Percentiles rank a stretch among this genome's conserved stretches.
phyloP scores from a whole-genome alignment of 352 stramenopile species.

The Globisporangium abappressorium region DNA sequence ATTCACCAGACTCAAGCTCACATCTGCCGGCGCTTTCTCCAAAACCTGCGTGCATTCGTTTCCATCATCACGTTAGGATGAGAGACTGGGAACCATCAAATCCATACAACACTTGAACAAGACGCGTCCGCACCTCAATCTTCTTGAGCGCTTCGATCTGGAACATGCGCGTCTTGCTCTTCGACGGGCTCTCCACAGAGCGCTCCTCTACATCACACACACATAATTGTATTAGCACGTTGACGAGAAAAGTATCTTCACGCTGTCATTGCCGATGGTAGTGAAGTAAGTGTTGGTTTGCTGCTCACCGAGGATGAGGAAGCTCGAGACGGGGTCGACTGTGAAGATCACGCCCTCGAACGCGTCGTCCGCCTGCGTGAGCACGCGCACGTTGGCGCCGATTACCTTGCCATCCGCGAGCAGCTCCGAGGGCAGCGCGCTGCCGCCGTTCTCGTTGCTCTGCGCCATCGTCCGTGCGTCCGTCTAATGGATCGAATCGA shows the following conservation, averaged over 20 bases:
- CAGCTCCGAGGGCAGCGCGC: constrained; percentile 51
- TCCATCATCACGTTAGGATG: background rate
- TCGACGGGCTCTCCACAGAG: constrained; percentile 29
- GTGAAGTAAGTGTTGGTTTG: background rate
- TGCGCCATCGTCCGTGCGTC: constrained; percentile 14
- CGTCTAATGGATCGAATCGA: constrained; percentile 1
- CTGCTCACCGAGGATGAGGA: constrained; percentile 68
- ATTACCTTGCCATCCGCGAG: constrained; percentile 59
- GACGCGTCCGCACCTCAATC: constrained; percentile 37
- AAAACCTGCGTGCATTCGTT: constrained; percentile 29
- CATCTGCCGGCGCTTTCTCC: constrained; percentile 42
- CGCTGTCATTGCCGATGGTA: background rate
- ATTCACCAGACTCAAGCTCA: constrained; percentile 38
- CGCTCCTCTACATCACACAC: constrained; percentile 43
- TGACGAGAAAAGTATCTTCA: constrained; percentile 6
- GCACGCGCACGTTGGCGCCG: constrained; percentile 62
- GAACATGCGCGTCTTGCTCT: constrained; percentile 74
- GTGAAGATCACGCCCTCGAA: constrained; percentile 80
- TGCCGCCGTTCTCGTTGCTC: constrained; percentile 7
- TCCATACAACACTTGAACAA: background rate
- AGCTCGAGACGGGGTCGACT: constrained; percentile 70
- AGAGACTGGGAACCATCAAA: background rate
- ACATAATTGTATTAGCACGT: background rate
- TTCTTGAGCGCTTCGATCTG: constrained; percentile 68
- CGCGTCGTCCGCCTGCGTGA: constrained; percentile 39